These are phyloP conservation scores for Dentipellis sp. DNA, from an alignment of 768 basidiomycete species.

Conservation along the genomic window DNA sequence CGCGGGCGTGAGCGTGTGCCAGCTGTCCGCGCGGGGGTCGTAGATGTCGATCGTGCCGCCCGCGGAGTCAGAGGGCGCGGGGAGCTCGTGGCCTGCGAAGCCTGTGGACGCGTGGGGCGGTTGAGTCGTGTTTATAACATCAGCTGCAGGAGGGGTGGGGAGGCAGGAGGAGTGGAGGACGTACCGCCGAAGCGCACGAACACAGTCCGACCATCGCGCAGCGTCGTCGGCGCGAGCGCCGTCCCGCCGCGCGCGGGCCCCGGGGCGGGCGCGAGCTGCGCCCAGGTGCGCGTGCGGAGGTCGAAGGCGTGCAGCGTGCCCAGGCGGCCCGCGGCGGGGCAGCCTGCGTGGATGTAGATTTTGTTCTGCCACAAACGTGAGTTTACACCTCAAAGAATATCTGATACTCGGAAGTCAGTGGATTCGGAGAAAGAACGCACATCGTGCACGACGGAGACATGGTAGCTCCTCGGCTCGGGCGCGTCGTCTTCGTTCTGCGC, in stretches of 20 bases:
- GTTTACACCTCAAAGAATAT: no score
- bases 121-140: no score
- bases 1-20: conserved; percentile 11
- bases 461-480: conserved; percentile 28
- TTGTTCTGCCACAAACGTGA: conserved; percentile 18
- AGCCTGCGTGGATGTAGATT: conserved; percentile 33
- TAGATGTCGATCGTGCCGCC: conserved; percentile 24
- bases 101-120: conserved; percentile 17
- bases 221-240: conserved; percentile 20
- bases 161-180: no score
- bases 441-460: conserved; percentile 21
- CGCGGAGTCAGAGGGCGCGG: conserved; percentile 7
- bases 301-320: conserved; percentile 26
- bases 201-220: conserved; percentile 13
- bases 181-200: conserved; percentile 31
- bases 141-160: no score
- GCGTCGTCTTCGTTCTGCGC: conserved; percentile 18
- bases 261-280: conserved; percentile 26
- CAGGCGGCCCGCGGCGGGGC: conserved; percentile 28
- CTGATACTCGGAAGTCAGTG: not conserved
- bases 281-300: conserved; percentile 21
- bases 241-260: conserved; percentile 32
- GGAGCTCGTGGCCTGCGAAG: conserved; percentile 29
- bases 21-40: conserved; percentile 17
- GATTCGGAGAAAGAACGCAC: no score